A percentile compares a stretch with the other conserved stretches of the same genome.
phyloP scores from a whole-genome alignment of 2,329 filamentous ascomycete genomes.

The Ceratocystis alfenasii region DNA sequence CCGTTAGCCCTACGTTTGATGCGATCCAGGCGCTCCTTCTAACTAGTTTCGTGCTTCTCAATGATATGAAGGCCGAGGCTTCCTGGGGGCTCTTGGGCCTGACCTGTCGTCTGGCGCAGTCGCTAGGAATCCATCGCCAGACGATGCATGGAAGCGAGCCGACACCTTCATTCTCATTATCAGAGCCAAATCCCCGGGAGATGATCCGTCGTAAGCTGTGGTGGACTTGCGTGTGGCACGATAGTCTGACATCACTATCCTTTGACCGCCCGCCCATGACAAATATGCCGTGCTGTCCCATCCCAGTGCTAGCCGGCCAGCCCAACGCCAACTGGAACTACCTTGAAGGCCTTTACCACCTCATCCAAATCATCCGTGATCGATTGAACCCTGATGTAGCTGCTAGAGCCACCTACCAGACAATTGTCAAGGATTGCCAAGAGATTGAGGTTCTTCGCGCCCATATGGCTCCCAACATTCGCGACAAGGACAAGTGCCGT shows the following conservation, averaged over 20 bases:
- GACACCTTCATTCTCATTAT: constrained; percentile 25
- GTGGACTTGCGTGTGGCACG: constrained; percentile 58
- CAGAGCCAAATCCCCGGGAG: constrained; percentile 40
- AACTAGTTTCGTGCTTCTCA: constrained; percentile 51
- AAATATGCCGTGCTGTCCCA: constrained; percentile 44
- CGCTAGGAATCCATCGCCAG: constrained; percentile 46
- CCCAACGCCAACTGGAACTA: constrained; percentile 43
- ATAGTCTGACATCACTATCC: constrained; percentile 52
- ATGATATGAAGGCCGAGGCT: constrained; percentile 58
- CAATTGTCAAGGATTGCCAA: constrained; percentile 47
- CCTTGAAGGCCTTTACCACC: constrained; percentile 53
- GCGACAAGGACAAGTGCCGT: constrained; percentile 50
- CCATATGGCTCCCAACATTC: constrained; percentile 41
- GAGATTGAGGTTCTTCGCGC: constrained; percentile 42
- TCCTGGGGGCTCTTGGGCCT: constrained; percentile 54
- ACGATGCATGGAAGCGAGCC: constrained; percentile 35
- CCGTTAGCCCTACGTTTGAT: constrained; percentile 47
- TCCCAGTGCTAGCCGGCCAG: constrained; percentile 36
- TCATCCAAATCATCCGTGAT: constrained; percentile 49
- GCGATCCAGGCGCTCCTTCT: constrained; percentile 53
- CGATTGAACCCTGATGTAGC: constrained; percentile 44
- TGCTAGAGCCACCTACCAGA: constrained; percentile 38
- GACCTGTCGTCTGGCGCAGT: constrained; percentile 53
- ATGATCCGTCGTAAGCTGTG: constrained; percentile 45
- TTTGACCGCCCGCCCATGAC: constrained; percentile 57